Conservation (phyloP, 2,329 filamentous ascomycete genomes). For the Cryoendolithus antarcticus region DNA sequence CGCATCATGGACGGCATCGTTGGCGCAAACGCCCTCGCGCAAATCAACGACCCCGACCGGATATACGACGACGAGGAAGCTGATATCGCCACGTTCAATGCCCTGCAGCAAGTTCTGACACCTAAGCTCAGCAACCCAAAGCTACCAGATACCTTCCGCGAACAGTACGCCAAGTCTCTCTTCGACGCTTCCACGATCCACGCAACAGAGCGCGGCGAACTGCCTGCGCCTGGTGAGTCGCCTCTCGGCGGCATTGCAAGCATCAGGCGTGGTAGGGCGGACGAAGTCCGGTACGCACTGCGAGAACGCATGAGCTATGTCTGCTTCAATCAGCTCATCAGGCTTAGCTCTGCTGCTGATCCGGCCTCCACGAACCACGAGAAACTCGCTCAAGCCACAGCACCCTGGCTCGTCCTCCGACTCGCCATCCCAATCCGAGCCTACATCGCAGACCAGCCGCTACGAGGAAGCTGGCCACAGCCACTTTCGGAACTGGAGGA, state of each 20-base stretch:
- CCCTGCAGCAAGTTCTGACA: constrained; percentile 59
- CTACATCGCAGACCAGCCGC: constrained; percentile 82
- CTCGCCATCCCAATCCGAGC: constrained; percentile 67
- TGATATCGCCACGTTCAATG: constrained; percentile 63
- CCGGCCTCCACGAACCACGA: constrained; percentile 27
- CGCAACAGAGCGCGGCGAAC: constrained; percentile 48
- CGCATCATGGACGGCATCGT: constrained; percentile 27
- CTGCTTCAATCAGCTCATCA: constrained; percentile 61
- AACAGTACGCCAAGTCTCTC: constrained; percentile 59
- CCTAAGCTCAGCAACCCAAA: constrained; percentile 54
- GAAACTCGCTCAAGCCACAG: constrained; percentile 59
- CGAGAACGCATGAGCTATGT: constrained; percentile 66
- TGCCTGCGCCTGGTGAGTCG: constrained; percentile 37
- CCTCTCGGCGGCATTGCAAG: constrained; percentile 52
- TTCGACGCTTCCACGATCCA: constrained; percentile 79
- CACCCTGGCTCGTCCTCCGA: constrained; percentile 72
- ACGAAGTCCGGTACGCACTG: constrained; percentile 50
- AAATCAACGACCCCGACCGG: constrained; percentile 11
- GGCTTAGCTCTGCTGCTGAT: constrained; percentile 15
- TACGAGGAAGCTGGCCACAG: constrained; percentile 80
- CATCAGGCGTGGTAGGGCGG: constrained; percentile 58
- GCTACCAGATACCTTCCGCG: constrained; percentile 55
- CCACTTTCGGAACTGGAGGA: constrained; percentile 71
- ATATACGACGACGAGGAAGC: constrained; percentile 63
- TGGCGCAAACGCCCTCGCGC: constrained; percentile 24